Evolutionary conservation across 2,329 filamentous ascomycete genomes (phyloP).

Genomic region (Alternaria consortialis): DNA sequence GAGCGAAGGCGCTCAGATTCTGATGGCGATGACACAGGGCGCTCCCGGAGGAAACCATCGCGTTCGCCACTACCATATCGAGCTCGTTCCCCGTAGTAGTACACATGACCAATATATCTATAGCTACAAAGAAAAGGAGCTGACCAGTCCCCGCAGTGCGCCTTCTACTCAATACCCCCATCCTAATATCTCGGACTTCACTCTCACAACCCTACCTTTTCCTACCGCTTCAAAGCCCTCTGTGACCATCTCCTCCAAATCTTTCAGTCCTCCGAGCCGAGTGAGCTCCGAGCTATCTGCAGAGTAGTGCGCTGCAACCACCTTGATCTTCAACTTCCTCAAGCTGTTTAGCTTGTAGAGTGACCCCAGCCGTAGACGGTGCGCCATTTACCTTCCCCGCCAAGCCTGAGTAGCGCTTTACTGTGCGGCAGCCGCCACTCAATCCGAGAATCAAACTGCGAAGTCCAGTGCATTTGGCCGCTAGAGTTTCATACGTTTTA

Average conservation of each 20-base stretch:
- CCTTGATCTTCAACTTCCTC: not conserved
- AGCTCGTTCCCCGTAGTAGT: slow-evolving; percentile 24
- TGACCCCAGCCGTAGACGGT: not conserved
- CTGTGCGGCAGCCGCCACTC: not conserved
- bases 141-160: not conserved
- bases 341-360: not conserved
- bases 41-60: slow-evolving; percentile 19
- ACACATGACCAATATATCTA: not conserved
- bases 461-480: not conserved
- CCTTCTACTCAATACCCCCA: not conserved
- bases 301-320: not conserved
- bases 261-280: not conserved
- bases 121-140: not conserved
- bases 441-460: not conserved
- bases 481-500: not conserved
- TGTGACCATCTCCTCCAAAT: not conserved
- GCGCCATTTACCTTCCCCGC: not conserved
- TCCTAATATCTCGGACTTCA: not conserved
- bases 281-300: not conserved
- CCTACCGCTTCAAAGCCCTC: not conserved
- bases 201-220: not conserved
- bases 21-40: slow-evolving; percentile 16
- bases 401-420: not conserved
- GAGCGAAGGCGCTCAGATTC: slow-evolving; percentile 17
- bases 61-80: slow-evolving; percentile 31